A percentile compares a stretch with the other conserved stretches of the same genome.
phyloP scores from a whole-genome alignment of 495 filamentous ascomycete species.

The Xylaria acuta region DNA sequence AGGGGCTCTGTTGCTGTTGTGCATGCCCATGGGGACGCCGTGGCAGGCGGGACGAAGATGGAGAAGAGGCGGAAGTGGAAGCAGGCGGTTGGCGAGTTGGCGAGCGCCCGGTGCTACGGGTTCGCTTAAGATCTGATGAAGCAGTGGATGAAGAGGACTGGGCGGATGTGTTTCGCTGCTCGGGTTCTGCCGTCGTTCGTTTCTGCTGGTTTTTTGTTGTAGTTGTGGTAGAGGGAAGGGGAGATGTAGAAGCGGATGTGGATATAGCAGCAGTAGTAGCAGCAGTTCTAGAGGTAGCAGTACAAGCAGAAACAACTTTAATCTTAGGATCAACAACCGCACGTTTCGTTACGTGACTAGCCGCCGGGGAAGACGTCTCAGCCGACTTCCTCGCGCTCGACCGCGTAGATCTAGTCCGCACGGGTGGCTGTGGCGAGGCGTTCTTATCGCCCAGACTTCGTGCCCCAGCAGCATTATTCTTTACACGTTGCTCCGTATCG shows the following conservation, averaged over 20 bases:
- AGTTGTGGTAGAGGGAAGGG: not conserved
- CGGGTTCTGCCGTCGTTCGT: not conserved
- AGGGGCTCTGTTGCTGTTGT: slow-evolving; percentile 53
- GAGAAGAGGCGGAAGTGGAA: not conserved
- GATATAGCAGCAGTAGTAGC: not conserved
- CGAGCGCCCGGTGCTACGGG: not conserved
- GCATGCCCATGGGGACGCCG: slow-evolving; percentile 46
- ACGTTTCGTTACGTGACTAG: not conserved
- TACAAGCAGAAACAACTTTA: not conserved
- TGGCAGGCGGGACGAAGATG: slow-evolving; percentile 46
- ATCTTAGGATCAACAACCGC: not conserved
- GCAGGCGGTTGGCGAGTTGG: slow-evolving; percentile 29
- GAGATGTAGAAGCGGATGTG: not conserved
- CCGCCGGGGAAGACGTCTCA: not conserved
- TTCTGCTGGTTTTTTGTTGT: slow-evolving; percentile 1
- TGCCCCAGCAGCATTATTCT: not conserved
- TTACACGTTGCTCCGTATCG: not conserved
- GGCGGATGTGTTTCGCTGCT: not conserved
- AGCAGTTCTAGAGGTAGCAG: not conserved
- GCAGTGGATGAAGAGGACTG: slow-evolving; percentile 22
- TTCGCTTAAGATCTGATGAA: slow-evolving; percentile 18
- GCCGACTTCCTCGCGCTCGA: slow-evolving; percentile 3
- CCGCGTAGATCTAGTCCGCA: not conserved
- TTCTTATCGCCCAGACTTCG: slow-evolving; percentile 3
- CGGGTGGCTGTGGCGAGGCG: slow-evolving; percentile 5